phyloP scores from a whole-genome alignment of 495 filamentous ascomycete genomes.

The Lophiostoma macrostomum region DNA sequence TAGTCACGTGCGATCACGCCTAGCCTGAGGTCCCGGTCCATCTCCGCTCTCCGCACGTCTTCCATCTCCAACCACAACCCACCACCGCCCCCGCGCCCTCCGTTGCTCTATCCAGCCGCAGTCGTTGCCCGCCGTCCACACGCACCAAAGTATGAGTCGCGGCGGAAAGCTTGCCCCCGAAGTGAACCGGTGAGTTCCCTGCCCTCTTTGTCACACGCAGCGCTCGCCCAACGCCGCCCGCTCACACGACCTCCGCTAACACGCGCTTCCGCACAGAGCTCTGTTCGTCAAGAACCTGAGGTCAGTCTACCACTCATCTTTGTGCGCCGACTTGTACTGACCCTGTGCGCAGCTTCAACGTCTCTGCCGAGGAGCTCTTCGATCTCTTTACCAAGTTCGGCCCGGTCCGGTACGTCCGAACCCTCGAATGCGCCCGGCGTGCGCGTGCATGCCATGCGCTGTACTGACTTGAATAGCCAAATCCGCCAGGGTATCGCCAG shows the following conservation, averaged over 20 bases:
- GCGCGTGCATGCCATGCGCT: neutral
- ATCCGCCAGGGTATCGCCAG: conserved; percentile 96
- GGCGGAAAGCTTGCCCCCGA: conserved; percentile 88
- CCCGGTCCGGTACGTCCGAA: conserved; percentile 71
- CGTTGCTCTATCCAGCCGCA: neutral
- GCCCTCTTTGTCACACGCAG: conserved; percentile 11
- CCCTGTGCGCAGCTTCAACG: conserved; percentile 71
- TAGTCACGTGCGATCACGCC: too few species aligned
- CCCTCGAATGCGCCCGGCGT: neutral
- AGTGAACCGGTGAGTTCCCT: conserved; percentile 79
- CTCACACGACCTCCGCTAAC: conserved; percentile 28
- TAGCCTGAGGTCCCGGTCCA: neutral
- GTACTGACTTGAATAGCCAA: conserved; percentile 60
- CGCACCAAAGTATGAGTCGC: conserved; percentile 66
- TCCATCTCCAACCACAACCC: conserved; percentile 3
- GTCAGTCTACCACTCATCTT: conserved; percentile 47
- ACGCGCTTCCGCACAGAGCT: conserved; percentile 57
- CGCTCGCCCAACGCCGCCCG: neutral
- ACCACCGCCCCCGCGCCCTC: conserved; percentile 1
- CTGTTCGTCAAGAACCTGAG: conserved; percentile 98
- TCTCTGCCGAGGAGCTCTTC: conserved; percentile 89
- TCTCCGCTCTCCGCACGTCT: neutral
- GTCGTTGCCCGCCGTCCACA: conserved; percentile 4
- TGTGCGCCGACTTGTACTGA: conserved; percentile 1
- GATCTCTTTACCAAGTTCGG: conserved; percentile 94